These are phyloP conservation scores for Tetradesmus lagerheimii DNA, from an alignment of 139 green algal genomes.

Conservation along the genomic window DNA sequence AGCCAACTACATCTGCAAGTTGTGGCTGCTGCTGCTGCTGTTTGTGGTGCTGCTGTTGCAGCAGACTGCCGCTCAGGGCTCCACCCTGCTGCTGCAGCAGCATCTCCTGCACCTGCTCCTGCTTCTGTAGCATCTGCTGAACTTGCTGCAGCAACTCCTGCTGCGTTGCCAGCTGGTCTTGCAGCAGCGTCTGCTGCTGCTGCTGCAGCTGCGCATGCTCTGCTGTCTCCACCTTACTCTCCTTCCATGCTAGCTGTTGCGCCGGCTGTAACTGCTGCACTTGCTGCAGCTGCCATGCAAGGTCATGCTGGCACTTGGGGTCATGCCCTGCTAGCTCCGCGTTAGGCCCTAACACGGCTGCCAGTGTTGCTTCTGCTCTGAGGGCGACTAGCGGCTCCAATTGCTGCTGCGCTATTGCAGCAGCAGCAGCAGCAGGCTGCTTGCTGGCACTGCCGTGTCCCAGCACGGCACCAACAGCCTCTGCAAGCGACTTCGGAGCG, in stretches of 20 bases:
- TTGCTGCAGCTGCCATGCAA: conserved; percentile 33
- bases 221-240: neutral
- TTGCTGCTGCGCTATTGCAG: neutral
- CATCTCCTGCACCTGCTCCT: neutral
- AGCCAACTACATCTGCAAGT: too few species aligned
- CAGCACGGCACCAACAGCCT: neutral
- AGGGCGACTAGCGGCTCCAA: neutral
- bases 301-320: neutral
- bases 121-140: neutral
- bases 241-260: neutral
- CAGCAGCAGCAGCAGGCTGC: neutral
- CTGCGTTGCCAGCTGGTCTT: neutral
- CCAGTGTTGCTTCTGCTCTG: neutral
- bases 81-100: neutral
- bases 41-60: neutral
- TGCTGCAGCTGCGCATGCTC: neutral
- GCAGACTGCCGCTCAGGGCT: neutral
- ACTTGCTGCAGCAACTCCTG: neutral
- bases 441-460: neutral
- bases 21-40: conserved; percentile 22
- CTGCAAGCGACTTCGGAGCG: neutral
- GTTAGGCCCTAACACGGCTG: neutral
- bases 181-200: neutral
- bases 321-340: neutral
- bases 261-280: neutral